phyloP scores from a whole-genome alignment of 2,329 filamentous ascomycete genomes.

The Blastomyces gilchristii region DNA sequence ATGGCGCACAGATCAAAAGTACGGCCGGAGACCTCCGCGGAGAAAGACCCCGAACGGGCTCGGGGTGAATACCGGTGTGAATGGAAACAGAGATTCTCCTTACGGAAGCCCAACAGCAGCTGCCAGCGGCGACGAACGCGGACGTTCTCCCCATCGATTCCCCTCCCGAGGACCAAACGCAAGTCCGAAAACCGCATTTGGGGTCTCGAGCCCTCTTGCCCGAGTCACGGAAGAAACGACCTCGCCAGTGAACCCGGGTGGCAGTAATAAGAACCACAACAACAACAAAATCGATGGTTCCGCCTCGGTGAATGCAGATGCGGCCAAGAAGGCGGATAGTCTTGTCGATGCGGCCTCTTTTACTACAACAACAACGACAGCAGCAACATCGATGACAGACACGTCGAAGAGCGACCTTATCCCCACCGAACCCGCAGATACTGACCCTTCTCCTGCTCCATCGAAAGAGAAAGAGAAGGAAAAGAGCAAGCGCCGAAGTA shows the following conservation, averaged over 20 bases:
- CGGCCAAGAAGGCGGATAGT: constrained; percentile 26
- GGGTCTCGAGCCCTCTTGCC: constrained; percentile 37
- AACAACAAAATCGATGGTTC: constrained; percentile 27
- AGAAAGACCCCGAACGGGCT: constrained; percentile 40
- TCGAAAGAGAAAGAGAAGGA: constrained; percentile 25
- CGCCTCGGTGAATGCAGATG: constrained; percentile 22
- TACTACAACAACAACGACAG: constrained; percentile 16
- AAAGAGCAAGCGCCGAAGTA: constrained; percentile 20
- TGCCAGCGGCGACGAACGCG: constrained; percentile 36
- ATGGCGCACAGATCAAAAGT: constrained; percentile 93
- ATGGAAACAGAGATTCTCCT: constrained; percentile 44
- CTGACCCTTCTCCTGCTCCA: constrained; percentile 14
- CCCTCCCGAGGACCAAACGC: constrained; percentile 33
- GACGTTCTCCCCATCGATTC: constrained; percentile 41
- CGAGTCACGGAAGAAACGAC: constrained; percentile 38
- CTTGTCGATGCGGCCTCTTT: constrained; percentile 33
- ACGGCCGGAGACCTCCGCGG: constrained; percentile 53
- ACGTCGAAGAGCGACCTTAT: constrained; percentile 16
- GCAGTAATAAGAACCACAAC: constrained; percentile 26
- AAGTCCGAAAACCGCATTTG: constrained; percentile 36
- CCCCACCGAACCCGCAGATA: constrained; percentile 17
- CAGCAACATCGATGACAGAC: constrained; percentile 8
- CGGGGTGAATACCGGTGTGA: constrained; percentile 45
- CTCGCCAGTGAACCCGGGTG: constrained; percentile 27
- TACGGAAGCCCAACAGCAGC: constrained; percentile 35